Evolutionary conservation across 2,329 filamentous ascomycete species (phyloP), one percentile per base, ranked within the genome.

Genomic region (Hymenoscyphus occultus): DNA sequence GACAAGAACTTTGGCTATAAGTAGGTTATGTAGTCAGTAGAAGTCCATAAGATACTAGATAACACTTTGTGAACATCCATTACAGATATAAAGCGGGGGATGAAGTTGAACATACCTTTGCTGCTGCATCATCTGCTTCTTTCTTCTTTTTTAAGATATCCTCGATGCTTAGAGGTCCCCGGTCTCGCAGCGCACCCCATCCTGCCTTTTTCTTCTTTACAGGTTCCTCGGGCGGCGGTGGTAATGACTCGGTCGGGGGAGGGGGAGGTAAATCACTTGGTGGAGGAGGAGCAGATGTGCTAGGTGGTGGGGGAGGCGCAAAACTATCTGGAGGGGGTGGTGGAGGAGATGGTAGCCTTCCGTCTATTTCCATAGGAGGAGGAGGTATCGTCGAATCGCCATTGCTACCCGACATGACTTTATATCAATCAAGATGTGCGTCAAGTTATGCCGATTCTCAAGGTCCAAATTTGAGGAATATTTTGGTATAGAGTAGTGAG

Each of bases 141-240:
- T 90, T 91, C 82, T 96, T 96, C 79, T 93, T 90, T 70, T 87
- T 86, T 28, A 97, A 79, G 4, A 97, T 84, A 72, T 96, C 91
- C 77, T 97, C 93, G 64, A 97, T 89, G 75, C 92, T 93, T 59
- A 96, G 80, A 9, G 90, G 90, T 60, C 73, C 73, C 9, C 74
- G 71, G 58, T 71, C 72, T 74, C 71, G 67, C 51, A 74, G 66
- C 28, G 78, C 71, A 13, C 80, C 81, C 81, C 81, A 84, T 70
- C 84, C 83, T 61, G 75, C 72, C 71, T 86, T 85, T 74, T 85
- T 85, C 71, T 83, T 75, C 62, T 70, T 69, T 48, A 59, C 12
- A n/a, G 66, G 68, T 40, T 71, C 69, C 80, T 77, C 82, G 22
- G 82, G 80, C 22, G 81, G 78, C 5, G 78, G 82, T 13, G 78